Conservation (phyloP, 495 filamentous ascomycete species). For the Daldinia concentrica region DNA sequence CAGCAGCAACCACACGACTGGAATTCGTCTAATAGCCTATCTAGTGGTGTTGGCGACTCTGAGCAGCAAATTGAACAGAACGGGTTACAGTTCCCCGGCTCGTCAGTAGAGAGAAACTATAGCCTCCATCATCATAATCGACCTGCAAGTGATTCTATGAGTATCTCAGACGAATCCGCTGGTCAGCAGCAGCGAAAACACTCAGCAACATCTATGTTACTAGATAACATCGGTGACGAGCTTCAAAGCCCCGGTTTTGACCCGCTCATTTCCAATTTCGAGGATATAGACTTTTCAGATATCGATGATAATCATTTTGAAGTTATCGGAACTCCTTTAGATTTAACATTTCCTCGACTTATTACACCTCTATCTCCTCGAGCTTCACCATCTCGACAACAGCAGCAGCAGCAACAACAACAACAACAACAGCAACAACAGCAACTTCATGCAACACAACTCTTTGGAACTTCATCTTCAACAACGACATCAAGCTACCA, state of each 20-base stretch:
- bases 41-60: not conserved
- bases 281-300: conserved; percentile 1
- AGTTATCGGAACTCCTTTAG: not conserved
- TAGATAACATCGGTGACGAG: not conserved
- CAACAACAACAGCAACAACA: not conserved
- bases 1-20: not conserved
- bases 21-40: not conserved
- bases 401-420: not conserved
- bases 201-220: not conserved
- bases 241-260: not conserved
- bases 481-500: not conserved
- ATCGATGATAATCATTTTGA: conserved; percentile 1
- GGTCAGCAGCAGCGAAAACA: not conserved
- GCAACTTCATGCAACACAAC: not conserved
- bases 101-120: not conserved
- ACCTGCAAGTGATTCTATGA: not conserved
- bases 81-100: not conserved
- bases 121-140: not conserved
- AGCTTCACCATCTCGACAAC: not conserved
- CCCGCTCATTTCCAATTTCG: not conserved
- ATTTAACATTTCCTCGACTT: not conserved
- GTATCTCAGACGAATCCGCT: not conserved
- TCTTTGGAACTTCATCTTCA: not conserved
- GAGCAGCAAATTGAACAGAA: not conserved
- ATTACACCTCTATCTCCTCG: not conserved